Percentiles rank a stretch among this genome's conserved stretches.
These are phyloP conservation scores for Cylindrotheca fusiformis DNA, from an alignment of 108 stramenopile genomes.

Conservation along the genomic window DNA sequence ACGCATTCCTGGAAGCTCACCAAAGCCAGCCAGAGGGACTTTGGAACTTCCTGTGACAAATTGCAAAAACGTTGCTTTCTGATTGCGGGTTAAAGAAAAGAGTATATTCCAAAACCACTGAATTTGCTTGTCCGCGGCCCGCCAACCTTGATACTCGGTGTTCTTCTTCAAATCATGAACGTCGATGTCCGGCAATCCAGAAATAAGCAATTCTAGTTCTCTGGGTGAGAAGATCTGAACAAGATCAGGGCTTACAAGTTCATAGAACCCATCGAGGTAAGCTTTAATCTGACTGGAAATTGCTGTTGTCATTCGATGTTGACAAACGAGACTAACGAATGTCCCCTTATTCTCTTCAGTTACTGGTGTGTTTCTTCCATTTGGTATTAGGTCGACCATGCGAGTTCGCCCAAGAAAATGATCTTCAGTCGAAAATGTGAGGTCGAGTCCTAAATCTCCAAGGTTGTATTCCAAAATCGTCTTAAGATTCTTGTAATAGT, in stretches of 20 bases:
- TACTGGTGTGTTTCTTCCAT: slow-evolving; percentile 90
- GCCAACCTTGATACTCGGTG: slow-evolving; percentile 91
- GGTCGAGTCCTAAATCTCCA: slow-evolving; percentile 91
- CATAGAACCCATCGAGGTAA: slow-evolving; percentile 94
- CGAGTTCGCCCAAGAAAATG: slow-evolving; percentile 82
- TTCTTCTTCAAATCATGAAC: slow-evolving; percentile 88
- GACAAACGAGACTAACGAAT: slow-evolving; percentile 93
- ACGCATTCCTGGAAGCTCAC: slow-evolving; percentile 93
- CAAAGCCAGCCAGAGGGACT: slow-evolving; percentile 96
- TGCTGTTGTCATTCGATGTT: slow-evolving; percentile 95
- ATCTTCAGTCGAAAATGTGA: slow-evolving; percentile 89
- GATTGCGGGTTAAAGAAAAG: slow-evolving; percentile 78
- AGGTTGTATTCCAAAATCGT: slow-evolving; percentile 90
- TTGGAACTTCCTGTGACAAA: slow-evolving; percentile 94
- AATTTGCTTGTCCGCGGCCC: slow-evolving; percentile 85
- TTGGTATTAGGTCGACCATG: slow-evolving; percentile 87
- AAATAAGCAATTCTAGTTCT: slow-evolving; percentile 97
- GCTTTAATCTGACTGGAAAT: slow-evolving; percentile 94
- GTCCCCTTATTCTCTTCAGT: slow-evolving; percentile 91
- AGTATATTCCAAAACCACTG: slow-evolving; percentile 97
- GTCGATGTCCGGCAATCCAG: slow-evolving; percentile 96
- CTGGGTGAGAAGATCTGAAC: slow-evolving; percentile 93
- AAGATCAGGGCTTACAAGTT: slow-evolving; percentile 92
- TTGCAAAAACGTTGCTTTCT: slow-evolving; percentile 93
- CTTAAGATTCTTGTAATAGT: slow-evolving; percentile 96